Evolutionary conservation across 2,329 filamentous ascomycete species (phyloP).

Genomic region (Monosporascus sp.): DNA sequence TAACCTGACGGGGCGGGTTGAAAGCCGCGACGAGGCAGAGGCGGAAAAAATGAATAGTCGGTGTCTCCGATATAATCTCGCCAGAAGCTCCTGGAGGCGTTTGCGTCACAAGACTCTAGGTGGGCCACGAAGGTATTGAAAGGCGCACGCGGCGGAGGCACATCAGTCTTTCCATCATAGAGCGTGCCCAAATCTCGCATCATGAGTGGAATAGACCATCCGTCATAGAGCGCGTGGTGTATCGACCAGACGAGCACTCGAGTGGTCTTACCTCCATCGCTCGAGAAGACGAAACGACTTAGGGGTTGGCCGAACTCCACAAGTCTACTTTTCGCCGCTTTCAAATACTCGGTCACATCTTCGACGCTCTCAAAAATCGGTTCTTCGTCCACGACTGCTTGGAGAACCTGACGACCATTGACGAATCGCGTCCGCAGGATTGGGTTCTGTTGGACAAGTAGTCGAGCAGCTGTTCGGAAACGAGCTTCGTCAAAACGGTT

Average conservation of each 20-base stretch:
- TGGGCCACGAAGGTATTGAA: background rate
- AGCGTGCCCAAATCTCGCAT: background rate
- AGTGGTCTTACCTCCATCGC: background rate
- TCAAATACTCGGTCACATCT: background rate
- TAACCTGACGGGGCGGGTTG: background rate
- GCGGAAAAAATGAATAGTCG: background rate
- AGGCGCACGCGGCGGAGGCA: background rate
- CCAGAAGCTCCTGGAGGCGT: background rate
- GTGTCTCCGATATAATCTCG: background rate
- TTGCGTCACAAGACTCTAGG: background rate
- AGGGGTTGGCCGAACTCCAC: background rate
- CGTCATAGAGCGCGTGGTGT: background rate
- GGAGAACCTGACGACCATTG: background rate
- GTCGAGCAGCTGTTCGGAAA: background rate
- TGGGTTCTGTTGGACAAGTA: background rate
- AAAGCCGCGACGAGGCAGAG: background rate
- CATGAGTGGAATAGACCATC: background rate
- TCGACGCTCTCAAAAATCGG: background rate
- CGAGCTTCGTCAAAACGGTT: background rate
- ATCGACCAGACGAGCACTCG: background rate
- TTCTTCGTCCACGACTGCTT: background rate
- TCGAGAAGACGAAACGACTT: background rate
- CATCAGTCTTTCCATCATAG: background rate
- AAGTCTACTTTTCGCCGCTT: background rate
- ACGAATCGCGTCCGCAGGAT: background rate